Evolutionary conservation across 371 early-diverging fungal species (phyloP), one percentile per base, ranked within the genome.

Genomic region (Batkoa obscura): DNA sequence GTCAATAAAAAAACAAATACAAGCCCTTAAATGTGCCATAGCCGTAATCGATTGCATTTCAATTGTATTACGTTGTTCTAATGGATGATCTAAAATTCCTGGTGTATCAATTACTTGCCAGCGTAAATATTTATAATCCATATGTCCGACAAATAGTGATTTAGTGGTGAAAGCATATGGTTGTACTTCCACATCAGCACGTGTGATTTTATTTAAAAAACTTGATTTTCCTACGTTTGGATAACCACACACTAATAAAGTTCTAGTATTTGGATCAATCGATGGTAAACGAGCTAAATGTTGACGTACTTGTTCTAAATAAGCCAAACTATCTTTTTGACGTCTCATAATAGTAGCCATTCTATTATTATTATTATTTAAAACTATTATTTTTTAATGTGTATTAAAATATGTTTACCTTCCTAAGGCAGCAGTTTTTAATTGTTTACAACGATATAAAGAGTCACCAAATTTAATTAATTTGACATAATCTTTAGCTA

Each of bases 71-170:
- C 97, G 85, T 64, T 99, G 90, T 75, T 99, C 99, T 46, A 99
- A 78, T 34, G 98, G 94, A 68, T 98, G 99, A 74, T 99, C 99
- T 57, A 99, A 76, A 65, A 99, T 95, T 63, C 99, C 99, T 6
- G 99, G 99, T 12, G 99, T 99, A 71, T 99, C 99, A 59, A 99
- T 96, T n/a, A 95, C 80, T 73, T 99, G 99, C 98, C 98, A 99
- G 68, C 97, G 76, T 70, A 99, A 77, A 70, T 99, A 94, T 68
- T 96, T 91, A 83, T 99, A 98, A 71, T 99, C 99, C 97, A 99
- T 99, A 69, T 99, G 99, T 43, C 99, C 99, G 32, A 99, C 99
- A 74, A 97, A 99, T 59, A 99, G 76, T 12, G 91, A 92, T 75
- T 99, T 98, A 57, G 99, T 99, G 39, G 99, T 99, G 78, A 99